Evolutionary conservation across 208 protist genomes (phyloP), one percentile per base, ranked within the genome.

Genomic region (Acanthamoeba healyi): DNA sequence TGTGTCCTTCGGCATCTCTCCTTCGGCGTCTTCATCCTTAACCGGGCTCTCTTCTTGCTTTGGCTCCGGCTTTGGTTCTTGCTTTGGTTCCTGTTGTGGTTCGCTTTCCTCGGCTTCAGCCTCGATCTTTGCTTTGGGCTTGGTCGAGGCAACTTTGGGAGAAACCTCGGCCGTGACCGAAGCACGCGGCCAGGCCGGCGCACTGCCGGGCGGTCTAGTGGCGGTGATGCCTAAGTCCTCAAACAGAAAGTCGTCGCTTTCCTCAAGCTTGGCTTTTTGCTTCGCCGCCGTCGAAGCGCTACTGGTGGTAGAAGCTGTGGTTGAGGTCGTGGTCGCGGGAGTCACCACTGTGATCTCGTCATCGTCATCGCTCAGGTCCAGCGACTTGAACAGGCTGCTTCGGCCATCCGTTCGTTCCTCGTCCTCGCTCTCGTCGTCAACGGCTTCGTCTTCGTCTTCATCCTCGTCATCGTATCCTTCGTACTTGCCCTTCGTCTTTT

Each of bases 321-420:
- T 61, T 22, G 22, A 22, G 54, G 12, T 61, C 22, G 12, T n/a
- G n/a, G n/a, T n/a, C n/a, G n/a, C n/a, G n/a, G n/a, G n/a, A n/a
- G 49, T 54, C 49, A 54, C 15, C 49, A 15, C 49, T 15, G 49
- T 36, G 12, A 7, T 36, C 58, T 36, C 12, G 26, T 67, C 58
- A 34, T 67, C 58, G n/a, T 61, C 54, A 24, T 67, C 58, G 58
- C 58, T 67, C n/a, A 67, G 58, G 58, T 67, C 58, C 5, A 67
- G 58, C n/a, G 58, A 67, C 58, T 67, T n/a, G 58, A 67, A 67
- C 22, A 67, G 58, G 5, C 9, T n/a, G n/a, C 58, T 67, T 0
- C 58, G 58, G 5, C 15, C 58, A 2, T 67, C 15, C 56, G 54
- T n/a, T n/a, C n/a, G n/a, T n/a, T n/a, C n/a, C n/a, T 63, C 6